These are phyloP conservation scores for Carex sylvatica DNA, from an alignment of 202 grass and related monocot genomes.

Conservation along the genomic window DNA sequence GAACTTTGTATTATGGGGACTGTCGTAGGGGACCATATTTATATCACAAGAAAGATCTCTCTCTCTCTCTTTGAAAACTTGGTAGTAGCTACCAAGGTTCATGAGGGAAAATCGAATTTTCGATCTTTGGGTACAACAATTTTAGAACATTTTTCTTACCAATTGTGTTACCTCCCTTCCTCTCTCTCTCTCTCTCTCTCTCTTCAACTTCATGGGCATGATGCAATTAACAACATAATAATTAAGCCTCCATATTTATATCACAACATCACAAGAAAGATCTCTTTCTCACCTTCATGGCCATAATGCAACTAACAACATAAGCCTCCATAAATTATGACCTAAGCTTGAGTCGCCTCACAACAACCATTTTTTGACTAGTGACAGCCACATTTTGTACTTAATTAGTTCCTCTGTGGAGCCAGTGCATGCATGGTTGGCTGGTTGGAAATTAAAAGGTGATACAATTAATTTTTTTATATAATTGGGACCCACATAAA, in stretches of 20 bases:
- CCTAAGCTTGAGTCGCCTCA: not conserved
- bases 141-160: too few relatives aligned
- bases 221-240: slow-evolving; percentile 20
- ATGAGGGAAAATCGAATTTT: too few relatives aligned
- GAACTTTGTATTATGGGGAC: not conserved
- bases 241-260: not conserved
- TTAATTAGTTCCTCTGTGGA: not conserved
- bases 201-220: slow-evolving; percentile 7
- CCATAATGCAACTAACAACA: too few relatives aligned
- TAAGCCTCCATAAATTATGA: not conserved
- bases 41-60: slow-evolving; percentile 25
- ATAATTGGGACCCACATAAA: not conserved
- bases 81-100: too few relatives aligned
- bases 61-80: not conserved
- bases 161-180: too few relatives aligned
- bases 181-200: not conserved
- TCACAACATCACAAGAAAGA: too few relatives aligned
- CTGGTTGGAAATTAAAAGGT: not conserved
- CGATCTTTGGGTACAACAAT: too few relatives aligned
- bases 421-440: not conserved
- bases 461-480: not conserved
- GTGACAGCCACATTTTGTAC: not conserved
- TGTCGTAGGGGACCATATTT: slow-evolving; percentile 11
- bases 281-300: too few relatives aligned
- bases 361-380: slow-evolving; percentile 13